Evolutionary conservation across 495 filamentous ascomycete species (phyloP), one percentile per base, ranked within the genome.

Genomic region (Filosporella fistucella): DNA sequence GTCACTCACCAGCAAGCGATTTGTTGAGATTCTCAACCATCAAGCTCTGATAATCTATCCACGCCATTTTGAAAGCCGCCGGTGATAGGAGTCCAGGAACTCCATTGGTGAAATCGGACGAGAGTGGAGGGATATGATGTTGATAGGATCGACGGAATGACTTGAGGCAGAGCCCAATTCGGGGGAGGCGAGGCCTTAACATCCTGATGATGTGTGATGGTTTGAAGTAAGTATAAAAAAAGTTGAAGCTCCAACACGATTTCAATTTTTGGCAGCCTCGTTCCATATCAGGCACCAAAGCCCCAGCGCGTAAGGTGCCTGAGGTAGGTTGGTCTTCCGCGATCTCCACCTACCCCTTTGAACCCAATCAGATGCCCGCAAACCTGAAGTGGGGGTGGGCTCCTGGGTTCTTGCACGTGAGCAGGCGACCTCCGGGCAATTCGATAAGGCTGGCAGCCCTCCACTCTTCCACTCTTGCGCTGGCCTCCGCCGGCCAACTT

Each of bases 11-110:
- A 52, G 78, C 78, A 42, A 78, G 85, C 58, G 86, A 64, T 42
- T 63, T 56, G 64, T 94, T 93, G 57, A 98, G 75, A 60, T 81
- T 86, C 38, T 87, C 68, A 30, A 91, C 60, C 51, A 95, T 65
- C 41, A 81, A 63, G 21, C 66, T 57, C 68, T 93, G 88, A 69
- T 96, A 96, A 56, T 89, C 68, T 17, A 72, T 84, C 88, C 89
- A 98, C 25, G 90, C 75, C 12, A 85, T 76, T 44, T 84, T 70
- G 62, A 85, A 89, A 10, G 73, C 87, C 32, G 69, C 68, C 1
- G 75, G 66, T 0, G 81, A 79, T 42, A 94, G 68, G 35, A 96
- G 70, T 7, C 76, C 78, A 13, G 78, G 74, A 9, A 95, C 68
- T 37, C 85, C 88, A 50, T 86, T 53, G 51, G 20, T 39, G 50